Evolutionary conservation across 2,329 filamentous ascomycete species (phyloP).

Genomic region (Oidium heveae): DNA sequence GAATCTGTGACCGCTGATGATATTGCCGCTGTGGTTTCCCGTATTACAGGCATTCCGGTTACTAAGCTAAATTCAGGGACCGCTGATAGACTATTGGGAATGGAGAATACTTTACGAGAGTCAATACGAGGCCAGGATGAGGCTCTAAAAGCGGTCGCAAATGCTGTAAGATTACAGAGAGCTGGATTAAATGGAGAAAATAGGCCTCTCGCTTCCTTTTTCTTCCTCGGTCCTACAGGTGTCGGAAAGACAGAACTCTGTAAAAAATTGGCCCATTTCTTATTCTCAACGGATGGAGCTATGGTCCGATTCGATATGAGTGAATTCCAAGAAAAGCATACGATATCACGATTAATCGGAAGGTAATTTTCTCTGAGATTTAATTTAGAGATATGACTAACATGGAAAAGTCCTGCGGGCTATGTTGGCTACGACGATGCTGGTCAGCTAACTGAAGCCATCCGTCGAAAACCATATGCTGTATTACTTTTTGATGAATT

Average conservation of each 20-base stretch:
- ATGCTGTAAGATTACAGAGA: slow-evolving; percentile 81
- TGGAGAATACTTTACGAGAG: slow-evolving; percentile 72
- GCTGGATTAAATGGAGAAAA: slow-evolving; percentile 83
- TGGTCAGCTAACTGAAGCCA: slow-evolving; percentile 84
- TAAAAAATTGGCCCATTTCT: slow-evolving; percentile 80
- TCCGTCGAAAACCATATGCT: slow-evolving; percentile 82
- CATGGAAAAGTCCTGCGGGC: slow-evolving; percentile 43
- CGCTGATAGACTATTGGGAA: slow-evolving; percentile 79
- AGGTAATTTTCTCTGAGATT: slow-evolving; percentile 2
- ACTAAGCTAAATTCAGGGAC: slow-evolving; percentile 82
- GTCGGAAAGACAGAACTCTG: slow-evolving; percentile 94
- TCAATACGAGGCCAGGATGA: slow-evolving; percentile 85
- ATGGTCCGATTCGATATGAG: slow-evolving; percentile 94
- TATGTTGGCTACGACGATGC: slow-evolving; percentile 96
- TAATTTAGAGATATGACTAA: not conserved
- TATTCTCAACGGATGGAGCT: slow-evolving; percentile 78
- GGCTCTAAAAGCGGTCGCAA: slow-evolving; percentile 68
- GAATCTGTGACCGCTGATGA: slow-evolving; percentile 91
- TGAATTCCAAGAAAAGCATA: slow-evolving; percentile 95
- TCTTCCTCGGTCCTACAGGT: slow-evolving; percentile 91
- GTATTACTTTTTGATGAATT: slow-evolving; percentile 93
- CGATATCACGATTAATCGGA: slow-evolving; percentile 76
- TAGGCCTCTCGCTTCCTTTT: slow-evolving; percentile 76
- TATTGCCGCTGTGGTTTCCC: slow-evolving; percentile 74
- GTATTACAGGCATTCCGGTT: slow-evolving; percentile 70